Conservation (phyloP, 495 filamentous ascomycete species). For the Pseudomonodictys pantanalensis region DNA sequence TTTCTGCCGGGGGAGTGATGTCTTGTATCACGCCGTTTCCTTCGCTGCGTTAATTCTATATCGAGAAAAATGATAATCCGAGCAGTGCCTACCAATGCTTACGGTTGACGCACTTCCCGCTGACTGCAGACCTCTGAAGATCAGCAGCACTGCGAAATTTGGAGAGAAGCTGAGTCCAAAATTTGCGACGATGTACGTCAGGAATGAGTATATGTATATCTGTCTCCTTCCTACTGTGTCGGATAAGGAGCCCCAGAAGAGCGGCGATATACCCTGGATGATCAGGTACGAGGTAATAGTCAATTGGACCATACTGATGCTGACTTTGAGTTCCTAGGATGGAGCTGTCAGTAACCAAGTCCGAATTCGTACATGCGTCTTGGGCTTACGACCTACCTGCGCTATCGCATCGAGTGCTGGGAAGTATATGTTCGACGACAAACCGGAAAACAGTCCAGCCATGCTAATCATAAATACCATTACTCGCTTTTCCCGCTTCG, state of each 20-base stretch:
- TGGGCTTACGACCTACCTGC: neutral
- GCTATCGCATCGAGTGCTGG: conserved; percentile 33
- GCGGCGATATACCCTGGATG: conserved; percentile 51
- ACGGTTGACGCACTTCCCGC: conserved; percentile 17
- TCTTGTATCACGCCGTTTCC: conserved; percentile 16
- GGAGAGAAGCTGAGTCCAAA: conserved; percentile 13
- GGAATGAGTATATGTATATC: conserved; percentile 45
- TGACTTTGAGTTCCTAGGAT: conserved; percentile 12
- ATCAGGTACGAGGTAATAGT: conserved; percentile 43
- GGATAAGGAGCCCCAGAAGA: conserved; percentile 48
- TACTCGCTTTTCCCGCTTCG: conserved; percentile 38
- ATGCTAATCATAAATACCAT: conserved; percentile 43
- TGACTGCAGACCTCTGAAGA: conserved; percentile 20
- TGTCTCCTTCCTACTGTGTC: conserved; percentile 45
- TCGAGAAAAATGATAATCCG: neutral
- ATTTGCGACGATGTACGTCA: conserved; percentile 42
- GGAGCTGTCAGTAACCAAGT: neutral
- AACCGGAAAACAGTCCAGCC: conserved; percentile 44
- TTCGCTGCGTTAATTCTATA: neutral
- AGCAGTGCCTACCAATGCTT: conserved; percentile 40
- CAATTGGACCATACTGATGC: neutral
- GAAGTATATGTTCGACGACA: conserved; percentile 44
- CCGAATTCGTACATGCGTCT: neutral
- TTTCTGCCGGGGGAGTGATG: conserved; percentile 15
- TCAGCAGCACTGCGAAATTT: conserved; percentile 9